Conservation (phyloP, 2,329 filamentous ascomycete species). For the Aureobasidium zeae region DNA sequence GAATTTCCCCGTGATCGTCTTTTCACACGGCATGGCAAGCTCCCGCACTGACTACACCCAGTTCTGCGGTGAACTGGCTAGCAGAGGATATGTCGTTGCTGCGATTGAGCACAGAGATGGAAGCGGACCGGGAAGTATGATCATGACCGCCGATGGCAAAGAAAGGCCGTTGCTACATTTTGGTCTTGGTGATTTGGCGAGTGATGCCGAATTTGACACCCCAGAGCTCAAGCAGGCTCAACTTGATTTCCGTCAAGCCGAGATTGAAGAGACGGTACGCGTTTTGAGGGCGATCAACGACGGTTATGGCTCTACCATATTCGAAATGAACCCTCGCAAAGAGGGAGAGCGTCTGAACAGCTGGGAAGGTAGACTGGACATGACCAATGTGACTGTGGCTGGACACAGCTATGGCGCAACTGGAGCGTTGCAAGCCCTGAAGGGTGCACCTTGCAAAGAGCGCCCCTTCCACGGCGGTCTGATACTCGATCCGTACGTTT, state of each 20-base stretch:
- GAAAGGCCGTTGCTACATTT: slow-evolving; percentile 19
- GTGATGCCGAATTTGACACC: slow-evolving; percentile 16
- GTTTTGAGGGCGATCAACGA: slow-evolving; percentile 34
- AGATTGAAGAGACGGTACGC: slow-evolving; percentile 38
- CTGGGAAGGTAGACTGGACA: slow-evolving; percentile 48
- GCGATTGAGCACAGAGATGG: slow-evolving; percentile 41
- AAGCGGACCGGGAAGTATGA: slow-evolving; percentile 36
- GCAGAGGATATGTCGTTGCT: slow-evolving; percentile 37
- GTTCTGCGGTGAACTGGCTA: slow-evolving; percentile 38
- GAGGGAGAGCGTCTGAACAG: slow-evolving; percentile 41
- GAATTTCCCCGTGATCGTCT: slow-evolving; percentile 35
- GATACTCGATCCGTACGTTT: slow-evolving; percentile 57
- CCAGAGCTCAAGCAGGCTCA: slow-evolving; percentile 35
- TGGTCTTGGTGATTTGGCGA: slow-evolving; percentile 18
- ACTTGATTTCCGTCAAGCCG: slow-evolving; percentile 37
- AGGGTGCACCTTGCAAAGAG: slow-evolving; percentile 35
- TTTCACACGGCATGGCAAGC: slow-evolving; percentile 40
- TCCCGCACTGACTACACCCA: slow-evolving; percentile 39
- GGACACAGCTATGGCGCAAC: slow-evolving; percentile 62
- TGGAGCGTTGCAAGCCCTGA: slow-evolving; percentile 51
- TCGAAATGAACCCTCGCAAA: slow-evolving; percentile 38
- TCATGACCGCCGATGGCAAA: slow-evolving; percentile 29
- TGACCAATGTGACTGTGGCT: slow-evolving; percentile 46
- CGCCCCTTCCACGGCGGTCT: slow-evolving; percentile 49
- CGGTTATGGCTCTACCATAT: slow-evolving; percentile 29